These are phyloP conservation scores for Talaromyces rugulosus DNA, from an alignment of 2,329 filamentous ascomycete species.

Conservation along the genomic window DNA sequence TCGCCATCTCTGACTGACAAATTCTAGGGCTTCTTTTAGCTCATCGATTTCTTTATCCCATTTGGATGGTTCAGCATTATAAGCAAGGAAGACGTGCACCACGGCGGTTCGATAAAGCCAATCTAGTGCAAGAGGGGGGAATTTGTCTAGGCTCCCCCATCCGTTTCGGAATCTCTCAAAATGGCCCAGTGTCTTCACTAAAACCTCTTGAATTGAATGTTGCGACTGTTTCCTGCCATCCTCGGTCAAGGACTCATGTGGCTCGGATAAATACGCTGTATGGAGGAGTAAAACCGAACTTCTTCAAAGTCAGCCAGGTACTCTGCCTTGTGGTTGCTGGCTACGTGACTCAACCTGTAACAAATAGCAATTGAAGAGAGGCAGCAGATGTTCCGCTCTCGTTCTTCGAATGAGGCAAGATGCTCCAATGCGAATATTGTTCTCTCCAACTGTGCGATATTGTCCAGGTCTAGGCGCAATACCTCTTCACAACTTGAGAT, in stretches of 20 bases:
- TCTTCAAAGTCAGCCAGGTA: background rate
- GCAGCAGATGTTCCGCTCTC: background rate
- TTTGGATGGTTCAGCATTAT: slow-evolving; percentile 1
- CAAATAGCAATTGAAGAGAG: slow-evolving; percentile 3
- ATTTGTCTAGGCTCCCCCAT: background rate
- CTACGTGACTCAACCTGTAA: background rate
- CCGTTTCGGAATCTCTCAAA: slow-evolving; percentile 1
- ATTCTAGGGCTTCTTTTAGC: background rate
- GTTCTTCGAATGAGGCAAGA: slow-evolving; percentile 3
- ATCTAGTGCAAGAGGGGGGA: slow-evolving; percentile 1
- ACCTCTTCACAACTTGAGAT: slow-evolving; percentile 1
- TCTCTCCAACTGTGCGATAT: slow-evolving; percentile 1
- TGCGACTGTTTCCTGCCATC: slow-evolving; percentile 1
- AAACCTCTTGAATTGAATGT: background rate
- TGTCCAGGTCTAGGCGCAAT: background rate
- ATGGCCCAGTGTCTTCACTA: background rate
- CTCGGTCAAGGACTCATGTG: background rate
- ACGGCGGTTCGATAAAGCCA: slow-evolving; percentile 2
- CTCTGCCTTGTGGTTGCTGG: background rate
- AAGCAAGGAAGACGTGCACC: background rate
- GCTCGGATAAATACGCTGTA: background rate
- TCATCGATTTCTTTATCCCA: slow-evolving; percentile 3
- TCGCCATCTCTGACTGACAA: slow-evolving; percentile 4
- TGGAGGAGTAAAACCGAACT: slow-evolving; percentile 1
- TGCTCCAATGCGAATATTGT: slow-evolving; percentile 1